Conservation (phyloP, 208 protist species). For the Trichomonas tenax region DNA sequence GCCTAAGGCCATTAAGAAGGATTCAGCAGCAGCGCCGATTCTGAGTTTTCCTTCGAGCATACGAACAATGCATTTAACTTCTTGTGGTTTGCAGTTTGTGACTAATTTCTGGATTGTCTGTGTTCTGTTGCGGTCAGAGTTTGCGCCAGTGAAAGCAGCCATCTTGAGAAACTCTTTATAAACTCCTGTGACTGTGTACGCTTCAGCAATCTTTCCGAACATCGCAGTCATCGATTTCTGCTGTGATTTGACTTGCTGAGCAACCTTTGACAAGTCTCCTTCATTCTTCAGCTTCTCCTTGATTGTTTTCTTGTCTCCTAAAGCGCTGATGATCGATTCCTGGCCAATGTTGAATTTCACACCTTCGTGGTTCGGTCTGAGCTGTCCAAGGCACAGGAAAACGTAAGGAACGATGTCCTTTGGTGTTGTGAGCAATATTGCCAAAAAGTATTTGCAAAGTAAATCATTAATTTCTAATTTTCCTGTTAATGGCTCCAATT, state of each 20-base stretch:
- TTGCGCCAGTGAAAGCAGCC: background rate
- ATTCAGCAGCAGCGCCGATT: background rate
- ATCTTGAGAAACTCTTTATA: background rate
- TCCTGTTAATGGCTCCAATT: background rate
- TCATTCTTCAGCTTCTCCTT: background rate
- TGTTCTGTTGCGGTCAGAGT: background rate
- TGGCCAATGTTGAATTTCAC: background rate
- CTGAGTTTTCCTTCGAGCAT: background rate
- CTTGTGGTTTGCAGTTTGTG: background rate
- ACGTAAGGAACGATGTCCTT: background rate
- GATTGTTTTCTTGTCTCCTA: background rate
- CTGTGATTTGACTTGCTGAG: background rate
- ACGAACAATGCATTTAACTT: slow-evolving; percentile 23
- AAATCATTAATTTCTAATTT: background rate
- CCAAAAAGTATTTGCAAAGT: background rate
- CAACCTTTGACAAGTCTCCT: background rate
- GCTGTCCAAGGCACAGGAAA: background rate
- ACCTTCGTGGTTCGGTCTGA: background rate
- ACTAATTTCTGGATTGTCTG: background rate
- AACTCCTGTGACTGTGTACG: background rate
- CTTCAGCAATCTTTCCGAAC: background rate
- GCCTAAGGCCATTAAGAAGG: background rate
- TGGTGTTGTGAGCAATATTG: background rate
- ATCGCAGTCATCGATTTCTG: background rate
- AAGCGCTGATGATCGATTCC: background rate